Percentiles rank a stretch among this genome's conserved stretches.
Evolutionary conservation across 768 basidiomycete species (phyloP).

Genomic region (Jaapia argillacea): DNA sequence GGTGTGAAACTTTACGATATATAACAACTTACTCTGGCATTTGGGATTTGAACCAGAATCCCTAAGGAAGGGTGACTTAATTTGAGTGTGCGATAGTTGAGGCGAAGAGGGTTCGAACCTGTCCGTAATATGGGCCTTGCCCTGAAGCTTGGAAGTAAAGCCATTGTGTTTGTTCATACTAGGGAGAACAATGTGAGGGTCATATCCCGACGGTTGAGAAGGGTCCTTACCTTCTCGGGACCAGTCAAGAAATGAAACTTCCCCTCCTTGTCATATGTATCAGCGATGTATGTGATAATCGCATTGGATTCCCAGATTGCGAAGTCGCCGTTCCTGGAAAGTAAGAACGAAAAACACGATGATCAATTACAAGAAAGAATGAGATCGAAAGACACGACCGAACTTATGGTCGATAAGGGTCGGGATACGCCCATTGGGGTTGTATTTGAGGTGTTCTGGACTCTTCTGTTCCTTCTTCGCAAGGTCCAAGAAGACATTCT

Average conservation of each 20-base stretch:
- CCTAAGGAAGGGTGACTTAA: background rate
- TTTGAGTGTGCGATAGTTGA: background rate
- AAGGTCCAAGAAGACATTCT: constrained; percentile 1
- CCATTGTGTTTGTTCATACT: constrained; percentile 22
- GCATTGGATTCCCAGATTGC: constrained; percentile 26
- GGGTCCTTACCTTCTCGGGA: no score
- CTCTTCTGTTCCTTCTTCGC: constrained; percentile 4
- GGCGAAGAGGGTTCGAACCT: background rate
- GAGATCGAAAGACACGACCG: background rate
- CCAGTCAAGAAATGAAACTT: no score
- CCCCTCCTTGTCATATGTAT: constrained; percentile 32
- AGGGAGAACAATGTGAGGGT: constrained; percentile 20
- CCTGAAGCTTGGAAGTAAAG: constrained; percentile 30
- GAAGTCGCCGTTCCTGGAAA: constrained; percentile 18
- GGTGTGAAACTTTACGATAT: no score
- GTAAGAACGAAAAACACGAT: no score
- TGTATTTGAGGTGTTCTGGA: constrained; percentile 3
- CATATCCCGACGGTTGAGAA: no score
- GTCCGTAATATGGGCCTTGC: constrained; percentile 9
- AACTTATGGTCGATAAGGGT: constrained; percentile 21
- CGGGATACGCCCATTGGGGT: constrained; percentile 22
- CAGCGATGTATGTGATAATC: constrained; percentile 31
- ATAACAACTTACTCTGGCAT: no score
- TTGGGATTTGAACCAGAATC: constrained; percentile 8
- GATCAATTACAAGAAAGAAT: background rate